phyloP scores from a whole-genome alignment of 768 basidiomycete species.

The Tylopilus sp. region DNA sequence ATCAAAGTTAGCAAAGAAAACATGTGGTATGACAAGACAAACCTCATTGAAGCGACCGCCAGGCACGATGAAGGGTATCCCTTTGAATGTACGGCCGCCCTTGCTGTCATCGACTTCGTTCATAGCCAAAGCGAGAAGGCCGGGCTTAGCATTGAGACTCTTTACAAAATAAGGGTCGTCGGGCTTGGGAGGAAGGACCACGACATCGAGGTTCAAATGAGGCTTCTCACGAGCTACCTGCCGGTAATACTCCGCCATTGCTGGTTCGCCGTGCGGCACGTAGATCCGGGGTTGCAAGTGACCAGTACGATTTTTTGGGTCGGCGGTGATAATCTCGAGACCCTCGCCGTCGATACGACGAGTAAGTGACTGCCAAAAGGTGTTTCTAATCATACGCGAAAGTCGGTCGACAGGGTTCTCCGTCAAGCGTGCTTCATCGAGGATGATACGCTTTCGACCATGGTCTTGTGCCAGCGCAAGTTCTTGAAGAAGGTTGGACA shows the following conservation, averaged over 20 bases:
- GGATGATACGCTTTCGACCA: slow-evolving; percentile 90
- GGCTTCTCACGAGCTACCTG: slow-evolving; percentile 89
- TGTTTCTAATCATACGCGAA: slow-evolving; percentile 95
- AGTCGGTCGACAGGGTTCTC: slow-evolving; percentile 98
- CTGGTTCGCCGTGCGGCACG: slow-evolving; percentile 88
- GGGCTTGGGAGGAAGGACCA: slow-evolving; percentile 80
- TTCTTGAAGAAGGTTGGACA: slow-evolving; percentile 98
- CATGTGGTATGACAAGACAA: slow-evolving; percentile 19
- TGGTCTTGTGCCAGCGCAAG: slow-evolving; percentile 95
- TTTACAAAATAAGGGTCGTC: slow-evolving; percentile 89
- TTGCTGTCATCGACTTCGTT: slow-evolving; percentile 78
- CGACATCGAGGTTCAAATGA: slow-evolving; percentile 90
- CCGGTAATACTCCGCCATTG: slow-evolving; percentile 94
- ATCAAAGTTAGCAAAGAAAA: slow-evolving; percentile 5
- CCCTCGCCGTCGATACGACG: slow-evolving; percentile 97
- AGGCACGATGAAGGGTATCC: slow-evolving; percentile 96
- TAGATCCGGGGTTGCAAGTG: slow-evolving; percentile 91
- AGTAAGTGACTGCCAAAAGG: slow-evolving; percentile 98
- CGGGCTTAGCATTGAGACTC: slow-evolving; percentile 91
- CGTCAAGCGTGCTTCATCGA: slow-evolving; percentile 96
- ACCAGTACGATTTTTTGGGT: slow-evolving; percentile 95
- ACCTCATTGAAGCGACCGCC: slow-evolving; percentile 95
- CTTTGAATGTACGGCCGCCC: slow-evolving; percentile 80
- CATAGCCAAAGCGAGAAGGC: slow-evolving; percentile 94
- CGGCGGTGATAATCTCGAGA: slow-evolving; percentile 94